phyloP scores from a whole-genome alignment of 2,329 filamentous ascomycete genomes.

The Cladophialophora immunda region DNA sequence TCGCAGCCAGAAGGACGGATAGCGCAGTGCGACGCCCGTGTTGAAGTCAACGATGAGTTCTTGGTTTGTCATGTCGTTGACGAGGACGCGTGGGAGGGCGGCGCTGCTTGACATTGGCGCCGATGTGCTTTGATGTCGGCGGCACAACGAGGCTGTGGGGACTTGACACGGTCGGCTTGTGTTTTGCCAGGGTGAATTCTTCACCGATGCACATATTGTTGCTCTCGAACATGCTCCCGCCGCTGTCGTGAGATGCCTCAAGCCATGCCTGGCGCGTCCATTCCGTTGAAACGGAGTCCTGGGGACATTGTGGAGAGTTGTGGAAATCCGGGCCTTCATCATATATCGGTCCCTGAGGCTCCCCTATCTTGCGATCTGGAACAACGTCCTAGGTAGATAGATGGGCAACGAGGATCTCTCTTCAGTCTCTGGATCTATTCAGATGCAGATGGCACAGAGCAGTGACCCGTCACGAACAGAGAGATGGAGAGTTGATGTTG shows the following conservation, averaged over 20 bases:
- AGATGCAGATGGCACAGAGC: not conserved
- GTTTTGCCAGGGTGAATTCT: not conserved
- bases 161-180: not conserved
- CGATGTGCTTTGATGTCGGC: conserved; percentile 13
- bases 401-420: not conserved
- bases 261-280: not conserved
- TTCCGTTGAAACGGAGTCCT: not conserved
- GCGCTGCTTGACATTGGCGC: not conserved
- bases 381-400: not conserved
- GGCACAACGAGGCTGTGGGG: not conserved
- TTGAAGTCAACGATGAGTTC: conserved; percentile 40
- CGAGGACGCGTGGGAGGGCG: conserved; percentile 29
- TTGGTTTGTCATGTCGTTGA: conserved; percentile 42
- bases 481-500: not conserved
- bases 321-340: conserved; percentile 13
- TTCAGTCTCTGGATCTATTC: not conserved
- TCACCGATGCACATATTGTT: not conserved
- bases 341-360: not conserved
- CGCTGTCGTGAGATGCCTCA: conserved; percentile 7
- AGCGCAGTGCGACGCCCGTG: conserved; percentile 35
- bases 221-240: not conserved
- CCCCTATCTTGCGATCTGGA: not conserved
- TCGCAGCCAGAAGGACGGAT: conserved; percentile 52
- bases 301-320: not conserved
- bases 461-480: not conserved